Percentiles rank a stretch among this genome's conserved stretches.
phyloP scores from a whole-genome alignment of 2,329 filamentous ascomycete genomes.

The Diaporthe eres region DNA sequence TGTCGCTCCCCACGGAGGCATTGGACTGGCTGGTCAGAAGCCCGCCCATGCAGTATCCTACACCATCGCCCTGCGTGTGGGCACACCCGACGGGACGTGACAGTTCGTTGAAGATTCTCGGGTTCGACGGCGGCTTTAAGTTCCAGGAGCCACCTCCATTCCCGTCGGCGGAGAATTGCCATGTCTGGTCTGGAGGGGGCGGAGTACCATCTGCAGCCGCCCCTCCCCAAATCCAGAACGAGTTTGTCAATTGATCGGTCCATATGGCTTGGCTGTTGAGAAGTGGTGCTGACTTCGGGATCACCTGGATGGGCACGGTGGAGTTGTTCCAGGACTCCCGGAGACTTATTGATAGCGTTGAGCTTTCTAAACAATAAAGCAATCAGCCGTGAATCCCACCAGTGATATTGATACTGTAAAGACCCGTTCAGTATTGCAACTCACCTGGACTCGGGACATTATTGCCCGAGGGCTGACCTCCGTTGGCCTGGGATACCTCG shows the following conservation, averaged over 20 bases:
- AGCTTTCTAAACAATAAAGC: conserved; percentile 46
- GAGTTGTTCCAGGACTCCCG: conserved; percentile 53
- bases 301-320: conserved; percentile 49
- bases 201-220: conserved; percentile 43
- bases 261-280: conserved; percentile 51
- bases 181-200: conserved; percentile 48
- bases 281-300: conserved; percentile 49
- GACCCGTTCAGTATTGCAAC: neutral
- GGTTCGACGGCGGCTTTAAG: conserved; percentile 44
- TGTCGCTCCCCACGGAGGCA: conserved; percentile 43
- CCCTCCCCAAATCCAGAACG: conserved; percentile 55
- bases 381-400: neutral
- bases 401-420: neutral
- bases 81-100: conserved; percentile 50
- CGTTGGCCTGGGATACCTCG: conserved; percentile 49
- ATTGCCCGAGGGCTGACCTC: conserved; percentile 43
- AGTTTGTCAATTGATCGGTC: conserved; percentile 48
- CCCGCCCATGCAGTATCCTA: conserved; percentile 53
- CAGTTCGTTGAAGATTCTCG: conserved; percentile 53
- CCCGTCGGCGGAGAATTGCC: conserved; percentile 43
- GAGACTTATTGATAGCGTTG: conserved; percentile 53
- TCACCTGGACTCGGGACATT: conserved; percentile 42
- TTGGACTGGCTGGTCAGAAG: conserved; percentile 47
- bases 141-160: conserved; percentile 23
- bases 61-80: conserved; percentile 46